Evolutionary conservation across 805 yeast species (phyloP).

Genomic region (Clavispora fructus): DNA sequence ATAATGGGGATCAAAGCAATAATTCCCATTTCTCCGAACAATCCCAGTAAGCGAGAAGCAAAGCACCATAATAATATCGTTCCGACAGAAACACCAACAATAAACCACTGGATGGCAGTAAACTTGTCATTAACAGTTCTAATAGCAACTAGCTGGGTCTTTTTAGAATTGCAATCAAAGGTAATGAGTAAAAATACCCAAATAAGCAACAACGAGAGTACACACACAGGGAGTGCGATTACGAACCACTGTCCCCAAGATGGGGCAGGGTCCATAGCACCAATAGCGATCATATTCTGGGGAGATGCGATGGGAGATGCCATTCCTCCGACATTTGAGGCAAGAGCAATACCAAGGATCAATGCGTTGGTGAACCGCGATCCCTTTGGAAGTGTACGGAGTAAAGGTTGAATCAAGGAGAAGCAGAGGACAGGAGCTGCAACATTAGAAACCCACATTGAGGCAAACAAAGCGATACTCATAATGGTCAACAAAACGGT

Average conservation of each 20-base stretch:
- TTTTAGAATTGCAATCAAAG: constrained; percentile 45
- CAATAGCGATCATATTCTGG: constrained; percentile 51
- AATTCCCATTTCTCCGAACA: constrained; percentile 47
- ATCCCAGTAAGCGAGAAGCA: constrained; percentile 34
- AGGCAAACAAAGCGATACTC: constrained; percentile 47
- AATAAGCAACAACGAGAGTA: constrained; percentile 34
- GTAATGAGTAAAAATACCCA: constrained; percentile 51
- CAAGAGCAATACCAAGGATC: constrained; percentile 45
- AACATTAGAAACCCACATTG: constrained; percentile 56
- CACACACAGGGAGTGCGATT: constrained; percentile 43
- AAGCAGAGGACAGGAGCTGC: constrained; percentile 54
- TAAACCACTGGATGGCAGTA: constrained; percentile 40
- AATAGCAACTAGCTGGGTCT: constrained; percentile 43
- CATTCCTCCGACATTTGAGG: constrained; percentile 52
- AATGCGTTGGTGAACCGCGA: constrained; percentile 37
- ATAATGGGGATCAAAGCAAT: constrained; percentile 45
- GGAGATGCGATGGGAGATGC: constrained; percentile 53
- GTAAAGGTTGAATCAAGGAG: constrained; percentile 45
- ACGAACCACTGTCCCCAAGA: constrained; percentile 57
- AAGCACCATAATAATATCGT: constrained; percentile 50
- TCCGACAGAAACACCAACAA: constrained; percentile 34
- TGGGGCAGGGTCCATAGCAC: constrained; percentile 47
- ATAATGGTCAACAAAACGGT: constrained; percentile 44
- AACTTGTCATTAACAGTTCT: constrained; percentile 43
- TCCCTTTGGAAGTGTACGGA: constrained; percentile 36